Evolutionary conservation across 139 green algal species (phyloP), one percentile per base, ranked within the genome.

Genomic region (Limnomonas spitsbergensis): DNA sequence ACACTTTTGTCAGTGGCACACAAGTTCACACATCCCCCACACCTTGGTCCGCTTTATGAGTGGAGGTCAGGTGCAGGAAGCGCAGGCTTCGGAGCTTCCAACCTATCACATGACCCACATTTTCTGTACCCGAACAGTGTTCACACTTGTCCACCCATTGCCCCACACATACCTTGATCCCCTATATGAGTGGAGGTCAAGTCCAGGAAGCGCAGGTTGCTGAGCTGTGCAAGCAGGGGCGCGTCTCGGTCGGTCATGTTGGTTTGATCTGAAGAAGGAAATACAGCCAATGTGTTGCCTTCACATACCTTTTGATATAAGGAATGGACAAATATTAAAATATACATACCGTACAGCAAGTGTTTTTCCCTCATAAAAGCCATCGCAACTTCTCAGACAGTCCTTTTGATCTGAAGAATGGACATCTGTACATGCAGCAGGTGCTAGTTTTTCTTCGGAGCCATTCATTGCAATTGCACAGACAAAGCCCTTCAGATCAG

Each of bases 131-230:
- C n/a, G n/a, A n/a, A n/a, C n/a, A n/a, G n/a, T n/a, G n/a, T n/a
- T n/a, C n/a, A n/a, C n/a, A n/a, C n/a, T n/a, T n/a, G n/a, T n/a
- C n/a, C n/a, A n/a, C n/a, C n/a, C n/a, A n/a, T n/a, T n/a, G n/a
- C n/a, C n/a, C n/a, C n/a, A n/a, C n/a, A n/a, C n/a, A n/a, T n/a
- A 29, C 47, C 47, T 61, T 61, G 47, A 61, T 61, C 47, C 47
- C 47, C 47, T 20, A 61, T 20, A 61, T 61, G 47, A 61, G 47
- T 61, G 47, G 14, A 61, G 14, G 47, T 61, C 20, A 61, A 29
- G 47, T 61, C 47, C 47, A 61, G 47, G 47, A 61, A 61, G 47
- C 47, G 47, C 14, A 61, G 47, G 47, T 14, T 20, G 20, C 14
- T 61, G 47, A 61, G 47, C 14, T 61, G 47, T 61, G 47, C 47